Evolutionary conservation across 192 early-diverging fungal species (phyloP), one percentile per base, ranked within the genome.

Genomic region (Helicostylum pulchrum): DNA sequence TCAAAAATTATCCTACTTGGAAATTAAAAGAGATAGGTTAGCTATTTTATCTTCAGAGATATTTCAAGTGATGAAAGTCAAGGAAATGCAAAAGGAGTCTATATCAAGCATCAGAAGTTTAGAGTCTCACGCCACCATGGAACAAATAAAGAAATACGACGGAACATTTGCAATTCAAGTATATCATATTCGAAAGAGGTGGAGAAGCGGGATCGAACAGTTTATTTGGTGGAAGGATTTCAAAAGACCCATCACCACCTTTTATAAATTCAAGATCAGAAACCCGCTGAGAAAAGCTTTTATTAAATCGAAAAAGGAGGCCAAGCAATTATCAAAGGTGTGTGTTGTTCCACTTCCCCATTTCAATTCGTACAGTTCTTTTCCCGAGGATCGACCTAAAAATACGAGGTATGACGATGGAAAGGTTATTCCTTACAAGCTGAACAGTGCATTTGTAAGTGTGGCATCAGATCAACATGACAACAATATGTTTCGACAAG

Each of bases 321-420:
- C 36, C 4, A 39, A 39, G 6, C 5, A 39, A 39, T 39, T 39
- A 39, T 39, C 36, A 9, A 39, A 39, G 9, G 36, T 64, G 1
- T 64, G 62, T 31, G 42, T 64, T 1, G 42, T 64, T 0, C 62
- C 62, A n/a, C 50, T 64, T 3, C 62, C 62, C 0, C 31, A 39
- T 26, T 64, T 52, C 20, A 64, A 34, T 4, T 21, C 51, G 5
- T 64, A 64, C 10, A 53, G 30, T 39, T 6, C 5, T 39, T 39
- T 39, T 5, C 36, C 36, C 5, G 36, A 39, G 19, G 30, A 19
- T 17, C 32, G 20, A 20, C 46, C 47, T 11, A n/a, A 50, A 49
- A 49, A 49, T 10, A 48, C 10, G 11, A 15, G 31, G 12, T 50
- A 21, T 7, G 61, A 51, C 2, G 32, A 56, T 39, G 54, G 17